Conservation (phyloP, 1,284 basidiomycete genomes). For the Mycena citricolor region DNA sequence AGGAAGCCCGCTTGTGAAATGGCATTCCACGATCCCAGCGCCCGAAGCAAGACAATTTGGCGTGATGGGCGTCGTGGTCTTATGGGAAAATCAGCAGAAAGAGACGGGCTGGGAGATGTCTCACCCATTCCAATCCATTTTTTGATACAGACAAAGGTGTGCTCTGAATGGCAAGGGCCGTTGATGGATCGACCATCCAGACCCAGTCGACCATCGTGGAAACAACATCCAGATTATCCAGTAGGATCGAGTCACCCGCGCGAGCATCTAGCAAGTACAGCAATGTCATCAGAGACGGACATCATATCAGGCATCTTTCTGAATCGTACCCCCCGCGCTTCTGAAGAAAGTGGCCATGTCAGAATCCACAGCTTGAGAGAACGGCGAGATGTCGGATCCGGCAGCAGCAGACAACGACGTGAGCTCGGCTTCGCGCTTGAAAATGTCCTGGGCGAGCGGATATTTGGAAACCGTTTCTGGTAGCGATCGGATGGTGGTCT, state of each 20-base stretch:
- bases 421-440: conserved; percentile 41
- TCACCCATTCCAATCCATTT: too few species aligned
- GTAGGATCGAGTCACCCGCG: conserved; percentile 11
- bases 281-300: not conserved
- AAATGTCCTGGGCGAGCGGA: conserved; percentile 37
- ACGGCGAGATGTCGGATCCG: conserved; percentile 37
- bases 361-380: conserved; percentile 58
- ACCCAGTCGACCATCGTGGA: conserved; percentile 12
- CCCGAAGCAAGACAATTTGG: too few species aligned
- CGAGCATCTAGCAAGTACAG: conserved; percentile 3
- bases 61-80: too few species aligned
- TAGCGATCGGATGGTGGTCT: conserved; percentile 52
- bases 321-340: conserved; percentile 47
- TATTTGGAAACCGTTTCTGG: conserved; percentile 31
- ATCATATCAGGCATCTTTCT: too few species aligned
- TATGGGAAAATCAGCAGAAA: too few species aligned
- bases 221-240: conserved; percentile 11
- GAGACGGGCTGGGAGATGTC: too few species aligned
- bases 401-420: conserved; percentile 29
- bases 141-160: too few species aligned
- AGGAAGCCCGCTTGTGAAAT: too few species aligned
- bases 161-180: too few species aligned
- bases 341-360: conserved; percentile 47
- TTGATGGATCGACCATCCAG: conserved; percentile 12
- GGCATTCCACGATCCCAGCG: too few species aligned